Percentiles rank a stretch among this genome's conserved stretches.
Conservation (phyloP, 768 basidiomycete genomes). For the Nevesoporus exiguus region DNA sequence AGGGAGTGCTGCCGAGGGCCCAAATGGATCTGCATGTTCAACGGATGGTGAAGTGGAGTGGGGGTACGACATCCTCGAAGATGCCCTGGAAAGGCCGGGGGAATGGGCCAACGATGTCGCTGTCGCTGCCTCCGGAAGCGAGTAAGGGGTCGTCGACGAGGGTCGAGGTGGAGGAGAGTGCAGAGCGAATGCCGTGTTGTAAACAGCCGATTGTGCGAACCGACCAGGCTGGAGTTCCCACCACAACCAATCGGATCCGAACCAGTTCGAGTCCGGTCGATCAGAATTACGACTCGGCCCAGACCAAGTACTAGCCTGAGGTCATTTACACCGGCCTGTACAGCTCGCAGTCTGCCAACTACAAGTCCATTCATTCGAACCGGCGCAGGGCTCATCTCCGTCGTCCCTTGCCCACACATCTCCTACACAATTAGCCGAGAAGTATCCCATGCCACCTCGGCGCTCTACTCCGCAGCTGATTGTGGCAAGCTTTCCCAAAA, state of each 20-base stretch:
- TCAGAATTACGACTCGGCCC: too few species aligned
- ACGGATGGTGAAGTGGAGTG: constrained; percentile 56
- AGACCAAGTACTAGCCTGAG: too few species aligned
- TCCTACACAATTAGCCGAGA: background rate
- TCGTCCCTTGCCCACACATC: background rate
- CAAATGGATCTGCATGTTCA: constrained; percentile 68
- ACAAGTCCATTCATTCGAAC: background rate
- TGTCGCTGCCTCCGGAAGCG: constrained; percentile 10
- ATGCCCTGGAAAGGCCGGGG: constrained; percentile 12
- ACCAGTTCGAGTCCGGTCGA: constrained; percentile 16
- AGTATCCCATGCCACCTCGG: constrained; percentile 9
- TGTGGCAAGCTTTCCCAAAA: constrained; percentile 10
- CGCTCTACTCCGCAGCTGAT: background rate
- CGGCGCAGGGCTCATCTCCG: constrained; percentile 12
- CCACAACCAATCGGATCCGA: constrained; percentile 20
- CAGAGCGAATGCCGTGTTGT: constrained; percentile 12
- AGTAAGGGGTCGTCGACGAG: constrained; percentile 3
- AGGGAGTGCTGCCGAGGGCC: constrained; percentile 35
- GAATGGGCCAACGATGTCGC: constrained; percentile 17
- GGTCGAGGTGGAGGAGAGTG: constrained; percentile 2
- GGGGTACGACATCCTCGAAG: constrained; percentile 44
- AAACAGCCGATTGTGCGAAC: constrained; percentile 21
- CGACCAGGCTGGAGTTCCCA: constrained; percentile 24
- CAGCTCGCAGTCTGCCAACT: background rate
- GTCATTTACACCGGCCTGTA: too few species aligned